Evolutionary conservation across 163 green algal genomes (phyloP).

Genomic region (Volvox carteri): DNA sequence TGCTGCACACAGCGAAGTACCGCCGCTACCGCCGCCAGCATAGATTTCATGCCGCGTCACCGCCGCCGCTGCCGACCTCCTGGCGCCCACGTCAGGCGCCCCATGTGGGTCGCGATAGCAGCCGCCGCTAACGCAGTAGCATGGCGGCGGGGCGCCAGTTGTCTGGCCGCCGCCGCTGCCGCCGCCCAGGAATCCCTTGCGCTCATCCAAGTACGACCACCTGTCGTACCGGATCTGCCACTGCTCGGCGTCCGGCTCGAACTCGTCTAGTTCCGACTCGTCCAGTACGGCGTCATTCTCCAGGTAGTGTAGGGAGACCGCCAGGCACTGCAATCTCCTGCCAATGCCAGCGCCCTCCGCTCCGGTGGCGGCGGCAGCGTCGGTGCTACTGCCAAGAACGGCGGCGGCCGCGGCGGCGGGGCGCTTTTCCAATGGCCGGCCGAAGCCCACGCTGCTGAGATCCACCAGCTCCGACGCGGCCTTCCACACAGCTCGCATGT

Average conservation of each 20-base stretch:
- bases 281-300: conserved; percentile 29
- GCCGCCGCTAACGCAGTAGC: not conserved
- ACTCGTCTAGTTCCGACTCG: conserved; percentile 39
- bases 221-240: conserved; percentile 45
- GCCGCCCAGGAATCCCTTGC: not conserved
- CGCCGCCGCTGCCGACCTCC: not conserved
- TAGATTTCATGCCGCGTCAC: not conserved
- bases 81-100: not conserved
- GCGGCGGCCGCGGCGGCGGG: not conserved
- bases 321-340: conserved; percentile 26
- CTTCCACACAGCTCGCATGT: conserved; percentile 7
- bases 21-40: not conserved
- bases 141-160: not conserved
- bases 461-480: conserved; percentile 19
- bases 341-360: not conserved
- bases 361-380: not conserved
- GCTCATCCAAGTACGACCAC: not conserved
- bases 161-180: not conserved
- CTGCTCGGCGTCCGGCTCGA: conserved; percentile 14
- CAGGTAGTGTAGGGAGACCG: conserved; percentile 8
- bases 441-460: not conserved
- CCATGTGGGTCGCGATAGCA: conserved; percentile 27
- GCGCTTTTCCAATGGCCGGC: not conserved
- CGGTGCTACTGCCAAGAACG: not conserved
- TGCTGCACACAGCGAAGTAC: not conserved